phyloP scores from a whole-genome alignment of 371 early-diverging fungal species.

The Aphelidium insulamus region DNA sequence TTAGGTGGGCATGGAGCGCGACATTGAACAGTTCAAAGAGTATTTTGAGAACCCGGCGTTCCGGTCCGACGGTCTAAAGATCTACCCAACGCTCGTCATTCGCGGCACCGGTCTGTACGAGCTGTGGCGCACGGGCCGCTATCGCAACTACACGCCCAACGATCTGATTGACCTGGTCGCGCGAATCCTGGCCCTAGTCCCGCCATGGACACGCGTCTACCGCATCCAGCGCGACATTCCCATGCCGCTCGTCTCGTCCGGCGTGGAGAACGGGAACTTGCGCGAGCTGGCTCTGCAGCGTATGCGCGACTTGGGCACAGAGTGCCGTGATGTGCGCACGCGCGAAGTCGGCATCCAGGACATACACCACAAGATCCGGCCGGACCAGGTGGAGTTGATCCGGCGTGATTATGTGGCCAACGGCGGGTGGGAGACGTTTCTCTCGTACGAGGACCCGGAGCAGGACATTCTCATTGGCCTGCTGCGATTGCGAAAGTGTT shows the following conservation, averaged over 20 bases:
- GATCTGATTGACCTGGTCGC: conserved; percentile 96
- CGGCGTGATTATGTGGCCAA: conserved; percentile 98
- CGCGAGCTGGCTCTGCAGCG: conserved; percentile 91
- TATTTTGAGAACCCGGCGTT: conserved; percentile 99
- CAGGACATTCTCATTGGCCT: conserved; percentile 97
- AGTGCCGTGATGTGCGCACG: conserved; percentile 97
- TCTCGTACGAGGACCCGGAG: conserved; percentile 96
- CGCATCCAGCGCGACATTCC: conserved; percentile 99
- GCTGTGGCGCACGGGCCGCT: conserved; percentile 95
- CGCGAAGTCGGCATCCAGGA: conserved; percentile 99
- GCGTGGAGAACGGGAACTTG: conserved; percentile 98
- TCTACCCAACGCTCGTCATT: conserved; percentile 99
- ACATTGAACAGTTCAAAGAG: conserved; percentile 97
- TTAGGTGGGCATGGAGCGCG: conserved; percentile 98
- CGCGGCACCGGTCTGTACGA: conserved; percentile 99
- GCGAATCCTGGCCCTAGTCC: conserved; percentile 86
- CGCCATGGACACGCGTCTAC: conserved; percentile 99
- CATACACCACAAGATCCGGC: conserved; percentile 85
- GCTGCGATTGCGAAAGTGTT: conserved; percentile 88
- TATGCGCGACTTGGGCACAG: conserved; percentile 93
- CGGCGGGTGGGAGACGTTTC: conserved; percentile 99
- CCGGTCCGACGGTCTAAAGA: conserved; percentile 96
- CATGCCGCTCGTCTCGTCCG: conserved; percentile 99
- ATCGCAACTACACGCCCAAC: conserved; percentile 96
- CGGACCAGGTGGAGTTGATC: conserved; percentile 89